Evolutionary conservation across 1,139 yeast species (phyloP).

Genomic region (Lodderomyces margitis): DNA sequence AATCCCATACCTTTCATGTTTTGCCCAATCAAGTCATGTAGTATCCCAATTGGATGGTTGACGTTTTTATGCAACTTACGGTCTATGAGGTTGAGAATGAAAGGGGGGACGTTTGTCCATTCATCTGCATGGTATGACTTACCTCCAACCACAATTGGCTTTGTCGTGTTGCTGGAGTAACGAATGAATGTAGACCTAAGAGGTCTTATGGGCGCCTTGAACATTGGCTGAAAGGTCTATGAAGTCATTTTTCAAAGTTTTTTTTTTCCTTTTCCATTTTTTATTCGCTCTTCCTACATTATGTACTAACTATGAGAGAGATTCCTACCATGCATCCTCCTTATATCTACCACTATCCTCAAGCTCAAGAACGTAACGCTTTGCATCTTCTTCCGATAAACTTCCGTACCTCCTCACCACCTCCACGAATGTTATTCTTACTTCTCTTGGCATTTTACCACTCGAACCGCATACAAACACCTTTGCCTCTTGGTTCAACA

Average conservation of each 20-base stretch:
- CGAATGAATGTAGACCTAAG: constrained; percentile 1
- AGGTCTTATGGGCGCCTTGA: constrained; percentile 2
- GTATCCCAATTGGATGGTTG: constrained; percentile 86
- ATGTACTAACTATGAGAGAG: background rate
- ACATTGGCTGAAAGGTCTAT: constrained; percentile 4
- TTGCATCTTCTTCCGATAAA: constrained; percentile 46
- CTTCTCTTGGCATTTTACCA: constrained; percentile 94
- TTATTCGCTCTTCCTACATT: background rate
- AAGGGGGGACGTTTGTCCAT: constrained; percentile 84
- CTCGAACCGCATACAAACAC: constrained; percentile 88
- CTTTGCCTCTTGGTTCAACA: constrained; percentile 54
- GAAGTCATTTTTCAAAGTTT: background rate
- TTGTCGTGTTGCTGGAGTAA: constrained; percentile 16
- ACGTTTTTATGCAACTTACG: constrained; percentile 72
- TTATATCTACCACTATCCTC: constrained; percentile 69
- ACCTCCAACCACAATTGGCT: constrained; percentile 46
- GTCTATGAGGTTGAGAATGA: constrained; percentile 66
- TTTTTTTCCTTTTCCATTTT: background rate
- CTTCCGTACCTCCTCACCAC: constrained; percentile 47
- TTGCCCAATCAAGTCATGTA: constrained; percentile 68
- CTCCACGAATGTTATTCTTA: constrained; percentile 69
- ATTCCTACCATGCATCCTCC: constrained; percentile 83
- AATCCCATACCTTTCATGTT: constrained; percentile 68
- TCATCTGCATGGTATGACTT: constrained; percentile 60
- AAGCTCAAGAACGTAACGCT: constrained; percentile 50